Evolutionary conservation across 192 early-diverging fungal species (phyloP).

Genomic region (Oehlia diaphana): DNA sequence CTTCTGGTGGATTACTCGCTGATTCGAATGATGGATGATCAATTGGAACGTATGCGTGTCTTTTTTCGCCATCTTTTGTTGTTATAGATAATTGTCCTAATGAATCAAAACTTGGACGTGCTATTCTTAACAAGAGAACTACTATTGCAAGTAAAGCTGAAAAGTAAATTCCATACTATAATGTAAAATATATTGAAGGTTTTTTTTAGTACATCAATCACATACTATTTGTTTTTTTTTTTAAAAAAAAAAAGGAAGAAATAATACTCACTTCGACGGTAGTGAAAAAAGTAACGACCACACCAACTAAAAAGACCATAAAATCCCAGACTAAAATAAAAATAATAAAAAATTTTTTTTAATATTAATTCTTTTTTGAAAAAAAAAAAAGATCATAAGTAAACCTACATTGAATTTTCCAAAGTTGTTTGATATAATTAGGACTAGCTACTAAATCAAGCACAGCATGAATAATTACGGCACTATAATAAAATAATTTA

Average conservation of each 20-base stretch:
- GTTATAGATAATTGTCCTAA: constrained; percentile 44
- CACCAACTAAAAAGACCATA: constrained; percentile 47
- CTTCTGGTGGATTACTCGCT: constrained; percentile 45
- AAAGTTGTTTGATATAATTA: constrained; percentile 59
- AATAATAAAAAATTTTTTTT: background rate
- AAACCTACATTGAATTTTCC: constrained; percentile 52
- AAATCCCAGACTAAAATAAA: constrained; percentile 48
- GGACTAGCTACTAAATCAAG: constrained; percentile 72
- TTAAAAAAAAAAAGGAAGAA: too few species aligned
- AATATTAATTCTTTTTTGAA: background rate
- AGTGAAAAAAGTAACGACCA: constrained; percentile 63
- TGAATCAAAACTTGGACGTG: constrained; percentile 63
- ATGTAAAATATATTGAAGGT: background rate
- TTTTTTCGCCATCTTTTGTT: constrained; percentile 25
- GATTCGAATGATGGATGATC: constrained; percentile 10
- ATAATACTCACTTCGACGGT: constrained; percentile 52
- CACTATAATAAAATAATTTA: constrained; percentile 30
- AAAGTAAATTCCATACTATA: constrained; percentile 78
- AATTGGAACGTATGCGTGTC: constrained; percentile 36
- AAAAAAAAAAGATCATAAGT: too few species aligned
- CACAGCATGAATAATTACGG: constrained; percentile 87
- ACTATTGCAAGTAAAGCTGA: constrained; percentile 70
- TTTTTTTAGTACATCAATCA: too few species aligned
- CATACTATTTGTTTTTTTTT: too few species aligned
- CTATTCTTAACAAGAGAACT: constrained; percentile 77